phyloP scores from a whole-genome alignment of 805 yeast species.

The Lachancea quebecensis region DNA sequence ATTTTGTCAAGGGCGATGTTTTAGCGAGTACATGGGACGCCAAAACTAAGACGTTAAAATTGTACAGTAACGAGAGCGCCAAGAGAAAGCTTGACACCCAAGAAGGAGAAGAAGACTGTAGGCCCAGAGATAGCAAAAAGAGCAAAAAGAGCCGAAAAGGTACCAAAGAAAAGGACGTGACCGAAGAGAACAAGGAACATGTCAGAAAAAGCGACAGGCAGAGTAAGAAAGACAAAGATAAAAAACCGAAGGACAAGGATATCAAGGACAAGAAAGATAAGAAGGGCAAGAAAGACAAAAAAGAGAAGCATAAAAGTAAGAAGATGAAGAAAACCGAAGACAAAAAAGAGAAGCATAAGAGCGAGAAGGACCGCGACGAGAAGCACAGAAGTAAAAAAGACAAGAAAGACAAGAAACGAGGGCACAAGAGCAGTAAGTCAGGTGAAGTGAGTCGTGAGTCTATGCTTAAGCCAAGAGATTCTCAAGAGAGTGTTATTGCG shows the following conservation, averaged over 20 bases:
- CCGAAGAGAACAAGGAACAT: conserved; percentile 13
- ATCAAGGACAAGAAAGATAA: conserved; percentile 22
- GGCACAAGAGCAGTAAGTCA: conserved; percentile 1
- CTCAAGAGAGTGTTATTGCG: conserved; percentile 30
- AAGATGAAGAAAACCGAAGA: conserved; percentile 17
- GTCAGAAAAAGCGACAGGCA: conserved; percentile 21
- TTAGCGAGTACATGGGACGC: conserved; percentile 78
- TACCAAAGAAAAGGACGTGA: conserved; percentile 21
- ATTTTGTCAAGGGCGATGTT: conserved; percentile 79
- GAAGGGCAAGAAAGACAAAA: conserved; percentile 7
- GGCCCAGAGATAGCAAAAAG: conserved; percentile 25
- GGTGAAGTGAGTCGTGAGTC: conserved; percentile 34
- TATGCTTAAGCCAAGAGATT: conserved; percentile 36
- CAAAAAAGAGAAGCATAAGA: conserved; percentile 21
- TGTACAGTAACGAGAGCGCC: conserved; percentile 21
- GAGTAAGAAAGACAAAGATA: conserved; percentile 28
- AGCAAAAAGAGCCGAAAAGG: conserved; percentile 21
- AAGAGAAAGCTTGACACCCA: conserved; percentile 26
- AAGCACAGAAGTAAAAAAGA: conserved; percentile 27
- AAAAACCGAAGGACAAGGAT: conserved; percentile 26
- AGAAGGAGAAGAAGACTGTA: conserved; percentile 19
- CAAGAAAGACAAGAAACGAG: conserved; percentile 19
- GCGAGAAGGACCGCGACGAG: conserved; percentile 27
- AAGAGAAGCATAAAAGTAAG: conserved; percentile 8
- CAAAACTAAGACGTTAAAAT: conserved; percentile 37